A percentile compares a stretch with the other conserved stretches of the same genome.
These are phyloP conservation scores for Diaporthe amygdali DNA, from an alignment of 2,329 filamentous ascomycete species.

Conservation along the genomic window DNA sequence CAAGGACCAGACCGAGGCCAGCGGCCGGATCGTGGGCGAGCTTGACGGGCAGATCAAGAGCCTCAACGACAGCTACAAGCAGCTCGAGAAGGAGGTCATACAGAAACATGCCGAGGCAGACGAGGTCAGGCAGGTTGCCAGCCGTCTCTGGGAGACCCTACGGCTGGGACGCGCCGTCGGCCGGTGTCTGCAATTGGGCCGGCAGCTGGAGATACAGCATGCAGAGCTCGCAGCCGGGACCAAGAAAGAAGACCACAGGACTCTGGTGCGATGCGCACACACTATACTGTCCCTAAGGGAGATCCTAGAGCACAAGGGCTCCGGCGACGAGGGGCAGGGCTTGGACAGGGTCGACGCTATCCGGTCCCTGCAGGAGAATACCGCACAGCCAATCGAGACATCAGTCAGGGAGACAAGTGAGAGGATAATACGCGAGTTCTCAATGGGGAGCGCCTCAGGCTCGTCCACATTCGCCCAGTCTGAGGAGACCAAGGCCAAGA, in stretches of 20 bases:
- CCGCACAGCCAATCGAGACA: slow-evolving; percentile 75
- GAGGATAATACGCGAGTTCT: slow-evolving; percentile 83
- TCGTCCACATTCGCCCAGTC: slow-evolving; percentile 59
- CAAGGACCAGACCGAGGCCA: slow-evolving; percentile 73
- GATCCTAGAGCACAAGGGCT: slow-evolving; percentile 69
- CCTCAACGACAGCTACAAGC: slow-evolving; percentile 83
- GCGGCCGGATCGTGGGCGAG: slow-evolving; percentile 72
- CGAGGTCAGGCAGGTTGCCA: slow-evolving; percentile 77
- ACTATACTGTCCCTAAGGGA: slow-evolving; percentile 79
- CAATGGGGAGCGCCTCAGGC: slow-evolving; percentile 59
- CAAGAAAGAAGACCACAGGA: slow-evolving; percentile 74
- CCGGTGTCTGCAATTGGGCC: slow-evolving; percentile 79
- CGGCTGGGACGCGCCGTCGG: slow-evolving; percentile 77
- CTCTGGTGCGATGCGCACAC: slow-evolving; percentile 81
- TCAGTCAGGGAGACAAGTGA: slow-evolving; percentile 76
- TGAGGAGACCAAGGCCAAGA: slow-evolving; percentile 77
- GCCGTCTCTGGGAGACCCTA: slow-evolving; percentile 81
- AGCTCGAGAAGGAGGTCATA: slow-evolving; percentile 85
- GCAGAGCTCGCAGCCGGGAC: slow-evolving; percentile 61
- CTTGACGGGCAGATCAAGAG: slow-evolving; percentile 81
- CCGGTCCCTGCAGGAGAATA: slow-evolving; percentile 67
- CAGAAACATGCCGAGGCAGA: slow-evolving; percentile 86
- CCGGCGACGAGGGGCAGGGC: slow-evolving; percentile 77
- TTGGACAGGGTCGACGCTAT: slow-evolving; percentile 78
- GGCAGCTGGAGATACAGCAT: slow-evolving; percentile 88